phyloP scores from a whole-genome alignment of 331 rosid species.

The Prunus yedoensis region DNA sequence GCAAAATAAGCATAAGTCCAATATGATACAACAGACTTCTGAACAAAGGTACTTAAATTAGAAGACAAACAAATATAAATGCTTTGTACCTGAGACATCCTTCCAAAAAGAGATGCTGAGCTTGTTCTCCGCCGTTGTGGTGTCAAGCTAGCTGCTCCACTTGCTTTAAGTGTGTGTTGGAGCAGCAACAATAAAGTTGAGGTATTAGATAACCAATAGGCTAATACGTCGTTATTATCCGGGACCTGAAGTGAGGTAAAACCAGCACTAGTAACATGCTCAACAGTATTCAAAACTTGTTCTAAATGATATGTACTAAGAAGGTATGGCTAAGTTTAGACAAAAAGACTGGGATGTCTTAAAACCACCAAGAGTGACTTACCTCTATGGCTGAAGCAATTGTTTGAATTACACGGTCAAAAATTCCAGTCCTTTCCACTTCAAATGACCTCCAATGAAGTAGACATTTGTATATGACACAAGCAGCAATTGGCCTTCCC shows the following conservation, averaged over 20 bases:
- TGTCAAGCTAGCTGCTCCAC: slow-evolving; percentile 97
- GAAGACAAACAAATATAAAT: slow-evolving; percentile 4
- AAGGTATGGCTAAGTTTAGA: slow-evolving; percentile 20
- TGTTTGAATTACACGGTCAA: slow-evolving; percentile 86
- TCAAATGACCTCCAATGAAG: slow-evolving; percentile 98
- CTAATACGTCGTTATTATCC: slow-evolving; percentile 79
- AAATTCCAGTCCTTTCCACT: slow-evolving; percentile 92
- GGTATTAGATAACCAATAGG: slow-evolving; percentile 96
- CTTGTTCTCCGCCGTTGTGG: slow-evolving; percentile 91
- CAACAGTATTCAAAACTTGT: slow-evolving; percentile 18
- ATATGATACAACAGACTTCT: slow-evolving; percentile 11
- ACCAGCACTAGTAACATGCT: slow-evolving; percentile 28
- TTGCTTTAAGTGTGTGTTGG: slow-evolving; percentile 97
- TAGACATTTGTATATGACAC: slow-evolving; percentile 92
- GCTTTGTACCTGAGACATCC: slow-evolving; percentile 89
- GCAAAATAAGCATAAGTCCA: slow-evolving; percentile 14
- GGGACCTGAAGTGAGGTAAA: slow-evolving; percentile 59
- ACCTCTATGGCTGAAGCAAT: slow-evolving; percentile 96
- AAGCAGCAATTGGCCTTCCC: slow-evolving; percentile 91
- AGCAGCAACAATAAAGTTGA: slow-evolving; percentile 87
- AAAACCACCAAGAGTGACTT: slow-evolving; percentile 27
- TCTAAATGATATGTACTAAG: slow-evolving; percentile 16
- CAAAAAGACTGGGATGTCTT: slow-evolving; percentile 8
- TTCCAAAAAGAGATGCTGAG: slow-evolving; percentile 89
- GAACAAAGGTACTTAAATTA: slow-evolving; percentile 6